Base-by-base conservation (phyloP, 1,284 basidiomycete species). In the Pholiota adiposa region DNA sequence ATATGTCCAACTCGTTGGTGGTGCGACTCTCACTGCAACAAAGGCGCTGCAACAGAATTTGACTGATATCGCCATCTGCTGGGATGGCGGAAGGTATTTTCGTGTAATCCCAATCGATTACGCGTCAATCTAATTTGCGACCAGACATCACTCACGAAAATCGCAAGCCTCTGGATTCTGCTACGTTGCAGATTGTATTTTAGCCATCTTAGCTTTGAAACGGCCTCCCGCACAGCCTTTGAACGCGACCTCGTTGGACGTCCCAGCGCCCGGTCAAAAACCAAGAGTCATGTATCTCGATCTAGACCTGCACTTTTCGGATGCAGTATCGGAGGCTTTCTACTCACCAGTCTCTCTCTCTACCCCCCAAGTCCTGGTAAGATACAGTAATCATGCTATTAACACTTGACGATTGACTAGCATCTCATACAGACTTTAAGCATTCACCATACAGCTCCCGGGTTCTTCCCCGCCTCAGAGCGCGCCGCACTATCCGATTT, bases 291-390 rank as follows among this genome's bases (percentile, higher is more conserved):
- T 97, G 83, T 97, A 97, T 74, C 81, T 98, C 51, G 96, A 98
- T 72, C 77, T 98, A 14, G 96, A 98, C 72, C 78, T 98, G 1
- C 96, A 98, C 73, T 95, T 92, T 69, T 91, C 92, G 4, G 96
- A 98, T 69, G 95, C 88, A 0, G 93, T 96, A 33, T 89, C 90
- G 0, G 83, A 88, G 23, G 92, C 93, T 0, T 96, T 96, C 71
- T 76, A 79, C 62, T 74, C 79, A 0, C 70, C 76, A 1, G 67
- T 65, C 25, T 70, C 68, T 11, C 67, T 67, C 19, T 62, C 72
- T 1, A 57, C 67, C 0, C 77, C 84, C 2, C 83, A 89, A 68
- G 83, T 94, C 36, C 73, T 96, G 62, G 84, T 86, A 63, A 70
- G 74, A 21, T 34, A 58, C 6, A 14, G 49, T 38, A 38, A 16